Evolutionary conservation across 805 yeast genomes (phyloP).

Genomic region (Barnettozyma salicaria): DNA sequence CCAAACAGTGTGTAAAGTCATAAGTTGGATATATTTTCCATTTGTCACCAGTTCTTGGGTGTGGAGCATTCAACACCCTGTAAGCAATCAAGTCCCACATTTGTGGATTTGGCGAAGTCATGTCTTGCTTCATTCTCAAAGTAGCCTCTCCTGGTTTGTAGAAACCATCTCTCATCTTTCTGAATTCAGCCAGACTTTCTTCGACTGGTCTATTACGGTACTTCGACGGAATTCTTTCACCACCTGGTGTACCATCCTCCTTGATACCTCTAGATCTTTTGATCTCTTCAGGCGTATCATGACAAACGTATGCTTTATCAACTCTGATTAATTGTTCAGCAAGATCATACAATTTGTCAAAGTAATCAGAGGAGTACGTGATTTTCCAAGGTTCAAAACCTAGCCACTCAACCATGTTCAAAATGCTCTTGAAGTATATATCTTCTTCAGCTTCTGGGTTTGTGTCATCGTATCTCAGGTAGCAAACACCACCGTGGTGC

Average conservation of each 20-base stretch:
- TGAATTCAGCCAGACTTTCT: slow-evolving; percentile 71
- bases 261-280: slow-evolving; percentile 85
- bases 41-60: slow-evolving; percentile 93
- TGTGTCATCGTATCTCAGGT: slow-evolving; percentile 93
- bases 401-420: slow-evolving; percentile 84
- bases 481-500: slow-evolving; percentile 79
- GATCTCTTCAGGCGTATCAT: slow-evolving; percentile 88
- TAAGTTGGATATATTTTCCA: slow-evolving; percentile 99
- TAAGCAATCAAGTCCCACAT: slow-evolving; percentile 99
- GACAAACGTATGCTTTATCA: slow-evolving; percentile 86
- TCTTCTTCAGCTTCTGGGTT: slow-evolving; percentile 99
- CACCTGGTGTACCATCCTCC: slow-evolving; percentile 91
- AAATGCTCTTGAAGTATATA: slow-evolving; percentile 76
- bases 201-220: slow-evolving; percentile 69
- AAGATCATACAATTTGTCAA: slow-evolving; percentile 78
- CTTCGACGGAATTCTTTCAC: slow-evolving; percentile 78
- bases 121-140: slow-evolving; percentile 94
- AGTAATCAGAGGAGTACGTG: slow-evolving; percentile 94
- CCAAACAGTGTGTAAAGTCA: slow-evolving; percentile 98
- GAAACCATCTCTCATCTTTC: slow-evolving; percentile 86
- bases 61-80: slow-evolving; percentile 86
- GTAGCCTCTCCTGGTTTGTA: slow-evolving; percentile 90
- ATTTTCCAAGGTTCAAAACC: slow-evolving; percentile 93
- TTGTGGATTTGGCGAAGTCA: slow-evolving; percentile 88
- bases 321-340: slow-evolving; percentile 74